Base-by-base conservation (phyloP, 352 stramenopile species). In the Globisporangium splendens region DNA sequence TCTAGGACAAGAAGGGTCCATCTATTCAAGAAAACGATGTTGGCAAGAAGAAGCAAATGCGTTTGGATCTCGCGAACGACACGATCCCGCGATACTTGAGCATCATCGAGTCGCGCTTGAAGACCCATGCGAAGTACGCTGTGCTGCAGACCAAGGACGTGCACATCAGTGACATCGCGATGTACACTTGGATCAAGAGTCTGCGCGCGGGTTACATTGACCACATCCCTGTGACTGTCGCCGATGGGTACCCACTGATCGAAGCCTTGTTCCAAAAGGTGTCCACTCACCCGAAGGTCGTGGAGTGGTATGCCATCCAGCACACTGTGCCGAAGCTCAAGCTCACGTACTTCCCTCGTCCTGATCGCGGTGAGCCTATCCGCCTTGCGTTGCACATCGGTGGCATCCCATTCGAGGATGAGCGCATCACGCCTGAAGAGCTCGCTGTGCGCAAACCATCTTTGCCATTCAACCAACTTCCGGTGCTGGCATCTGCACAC, bases 311-410 rank as follows among this genome's bases (percentile, higher is more conserved):
- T 43, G 31, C 22, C 13, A 20, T 56, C 31, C 24, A 31, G 24
- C 31, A 46, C 35, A 17, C 46, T 20, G 15, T 11, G n/a, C 56
- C 59, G n/a, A 74, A 76, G 62, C 58, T 87, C 35, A 86, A 82
- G 54, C 42, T 88, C n/a, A 78, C 69, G 33, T 88, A 86, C 59
- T 80, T 88, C 24, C 68, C 77, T 41, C 64, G 72, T 41, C 52
- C 69, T 44, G 77, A 71, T 1, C 73, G 77, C 18, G 77, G 71
- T 46, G 77, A 88, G 66, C 52, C 70, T 3, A 83, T 79, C 46
- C 73, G 77, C 0, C 53, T 86, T 20, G 71, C 76, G 43, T 49
- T 88, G 24, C 69, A 68, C 17, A 67, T 84, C 17, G 65, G 49
- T n/a, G 64, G 63, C n/a, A 55, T 88, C 41, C 35, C 54, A 7